Evolutionary conservation across 306 rosid species (phyloP), one percentile per base, ranked within the genome.

Genomic region (cucumber (Cucumis sativus)): DNA sequence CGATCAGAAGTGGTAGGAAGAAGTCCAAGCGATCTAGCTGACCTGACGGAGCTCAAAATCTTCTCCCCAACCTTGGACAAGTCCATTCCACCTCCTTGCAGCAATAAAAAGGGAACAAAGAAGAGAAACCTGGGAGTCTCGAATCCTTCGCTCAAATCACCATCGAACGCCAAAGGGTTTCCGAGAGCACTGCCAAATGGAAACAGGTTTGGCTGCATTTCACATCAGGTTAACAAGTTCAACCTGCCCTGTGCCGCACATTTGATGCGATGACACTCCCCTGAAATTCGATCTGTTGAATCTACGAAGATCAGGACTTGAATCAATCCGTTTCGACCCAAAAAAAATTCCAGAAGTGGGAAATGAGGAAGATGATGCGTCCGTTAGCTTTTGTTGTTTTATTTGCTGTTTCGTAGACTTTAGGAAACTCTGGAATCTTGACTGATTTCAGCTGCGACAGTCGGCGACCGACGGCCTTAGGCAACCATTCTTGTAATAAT

Each of bases 11-110:
- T 47, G 65, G 99, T 70, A 80, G 97, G 98, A 75, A 91, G 97
- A 82, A 91, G 85, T 73, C 99, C 98, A 47, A 96, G 87, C 74
- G 99, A 92, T 84, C 93, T 96, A 7, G 98, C 99, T 35, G 99
- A 92, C 93, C 92, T 89, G 56, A 96, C 99, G 49, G 99, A 96
- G 86, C 99, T 92, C 84, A 96, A 82, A 85, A 96, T 83, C 87
- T 92, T 96, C 83, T 92, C 99, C 15, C 97, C 98, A 16, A 96
- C 96, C 84, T 87, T 96, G 39, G 97, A 92, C 77, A 96, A 88
- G 91, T 96, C 99, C 99, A 96, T 96, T 52, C 87, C 97, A 77
- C 91, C 92, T 80, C 99, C 97, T 80, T 92, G 99, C 40, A 89
- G 85, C 82, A 96, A 81, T 80, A 96, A 83, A 84, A 96, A 89